Percentiles rank a stretch among this genome's conserved stretches.
Conservation (phyloP, 202 grass and related monocot genomes). For the Musa balbisiana region DNA sequence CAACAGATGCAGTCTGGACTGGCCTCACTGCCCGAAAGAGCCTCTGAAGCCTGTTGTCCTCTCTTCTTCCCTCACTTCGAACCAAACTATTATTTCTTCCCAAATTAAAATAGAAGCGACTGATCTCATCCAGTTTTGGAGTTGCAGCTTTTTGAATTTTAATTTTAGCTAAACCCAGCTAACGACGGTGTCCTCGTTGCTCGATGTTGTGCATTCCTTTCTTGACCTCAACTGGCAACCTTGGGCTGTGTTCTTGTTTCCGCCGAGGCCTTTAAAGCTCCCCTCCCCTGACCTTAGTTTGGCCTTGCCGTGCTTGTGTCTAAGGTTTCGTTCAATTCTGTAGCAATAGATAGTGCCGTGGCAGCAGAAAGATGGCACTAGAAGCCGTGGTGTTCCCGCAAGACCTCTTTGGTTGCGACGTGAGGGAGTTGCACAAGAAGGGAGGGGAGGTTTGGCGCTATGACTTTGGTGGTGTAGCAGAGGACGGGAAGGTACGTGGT, state of each 20-base stretch:
- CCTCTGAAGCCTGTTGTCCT: not conserved
- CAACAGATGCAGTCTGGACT: not conserved
- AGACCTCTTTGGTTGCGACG: slow-evolving; percentile 21
- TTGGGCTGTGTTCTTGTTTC: not conserved
- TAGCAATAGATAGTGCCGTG: not conserved
- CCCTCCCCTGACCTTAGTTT: not conserved
- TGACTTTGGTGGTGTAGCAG: not conserved
- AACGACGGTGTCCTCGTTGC: slow-evolving; percentile 20
- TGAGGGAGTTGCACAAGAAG: slow-evolving; percentile 11
- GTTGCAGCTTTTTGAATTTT: not conserved
- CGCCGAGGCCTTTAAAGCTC: slow-evolving; percentile 3
- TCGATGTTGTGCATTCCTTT: not conserved
- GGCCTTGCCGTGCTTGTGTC: not conserved
- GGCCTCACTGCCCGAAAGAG: not conserved
- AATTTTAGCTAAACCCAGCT: slow-evolving; percentile 4
- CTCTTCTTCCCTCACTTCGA: not conserved
- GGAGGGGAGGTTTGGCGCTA: slow-evolving; percentile 1
- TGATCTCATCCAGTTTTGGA: not conserved
- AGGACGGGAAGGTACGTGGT: not conserved
- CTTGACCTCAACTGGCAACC: slow-evolving; percentile 19
- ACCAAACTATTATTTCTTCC: slow-evolving; percentile 36
- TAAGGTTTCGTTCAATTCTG: too few relatives aligned
- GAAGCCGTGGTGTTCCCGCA: slow-evolving; percentile 22
- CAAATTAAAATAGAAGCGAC: slow-evolving; percentile 35
- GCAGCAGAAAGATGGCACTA: slow-evolving; percentile 9